Base-by-base conservation (phyloP, 2,329 filamentous ascomycete genomes). In the Colletotrichum zoysiae region DNA sequence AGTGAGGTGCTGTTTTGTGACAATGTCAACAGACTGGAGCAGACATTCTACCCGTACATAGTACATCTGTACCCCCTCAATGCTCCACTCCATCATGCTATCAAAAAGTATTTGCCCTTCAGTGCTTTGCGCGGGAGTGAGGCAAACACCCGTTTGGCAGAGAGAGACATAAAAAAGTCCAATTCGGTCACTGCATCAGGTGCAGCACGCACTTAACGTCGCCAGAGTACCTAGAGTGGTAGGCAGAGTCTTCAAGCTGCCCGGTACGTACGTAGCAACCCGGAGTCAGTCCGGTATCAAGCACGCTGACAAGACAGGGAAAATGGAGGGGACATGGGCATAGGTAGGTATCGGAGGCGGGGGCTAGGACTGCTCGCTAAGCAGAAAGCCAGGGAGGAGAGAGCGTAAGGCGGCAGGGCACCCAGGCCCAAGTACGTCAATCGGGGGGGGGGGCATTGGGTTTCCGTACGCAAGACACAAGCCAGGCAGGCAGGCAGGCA, bases 351-450 rank as follows among this genome's bases (percentile, higher is more conserved):
- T 48, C 64, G 50, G 58, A 46, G 18, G 44, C 44, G 18, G 38
- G 50, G 48, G 48, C 30, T n/a, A 44, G 50, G 48, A 50, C 57
- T 40, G 62, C 51, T 55, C 11, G 26, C 44, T 30, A 20, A 40
- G 14, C 46, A 48, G 46, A 48, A 48, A 48, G 46, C 46, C 46
- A 4, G 18, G 20, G 26, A 38, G 8, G 9, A 16, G 44, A 35
- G 59, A 62, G 46, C 30, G 35, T 40, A 30, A 62, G 12, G 7
- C 33, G 46, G 59, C 59, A 62, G 59, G 46, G 59, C 20, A 62
- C 59, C 59, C 55, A 60, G 55, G 63, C 40, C 11, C 35, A 60
- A 65, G 44, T 60, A 60, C 63, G 65, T 68, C 53, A 44, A 60
- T 46, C 60, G 46, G 51, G 60, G 26, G 42, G 46, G 51, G 60